Evolutionary conservation across 2,329 filamentous ascomycete species (phyloP), one percentile per base, ranked within the genome.

Genomic region (Tolypocladium sp.): DNA sequence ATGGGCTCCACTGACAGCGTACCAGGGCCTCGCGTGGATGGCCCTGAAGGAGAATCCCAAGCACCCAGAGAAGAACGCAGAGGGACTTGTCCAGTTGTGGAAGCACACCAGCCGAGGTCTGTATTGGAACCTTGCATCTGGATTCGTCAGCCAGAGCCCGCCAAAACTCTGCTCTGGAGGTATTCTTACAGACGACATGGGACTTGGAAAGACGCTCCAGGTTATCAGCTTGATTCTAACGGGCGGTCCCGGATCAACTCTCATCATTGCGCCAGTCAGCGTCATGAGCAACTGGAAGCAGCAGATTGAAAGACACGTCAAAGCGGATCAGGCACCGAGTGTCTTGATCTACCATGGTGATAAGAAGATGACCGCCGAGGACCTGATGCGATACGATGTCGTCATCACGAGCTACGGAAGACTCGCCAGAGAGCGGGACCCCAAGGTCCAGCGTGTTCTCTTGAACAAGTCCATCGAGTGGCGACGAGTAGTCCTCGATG

Each of bases 221-320:
- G 82, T 92, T 55, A 93, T 96, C 65, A 89, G 90, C 57, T 75
- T 95, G 41, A 87, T 96, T 58, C 74, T 92, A 56, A 77, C 77
- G 4, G 79, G 79, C 7, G 75, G 76, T 0, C 70, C 77, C 2
- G 85, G 84, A 4, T 77, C 86, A 1, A 95, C 91, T 0, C 79
- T 96, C 27, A 92, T 96, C 57, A 79, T 96, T 58, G 86, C 90
- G 0, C 92, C 92, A 0, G 82, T 95, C 7, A 88, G 87, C 57
- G 91, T 96, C 25, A 92, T 96, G 89, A 92, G 88, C 68, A 96
- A 96, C 66, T 96, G 92, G 92, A 85, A 84, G 65, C 85, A 88
- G 58, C 91, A 96, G 71, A 89, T 93, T 58, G 77, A 83, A 62
- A 80, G 82, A 42, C 92, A 96, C 67, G 82, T 93, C 53, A 81